Percentiles rank a stretch among this genome's conserved stretches.
Evolutionary conservation across 2,329 filamentous ascomycete genomes (phyloP).

Genomic region (Diplodia intermedia): DNA sequence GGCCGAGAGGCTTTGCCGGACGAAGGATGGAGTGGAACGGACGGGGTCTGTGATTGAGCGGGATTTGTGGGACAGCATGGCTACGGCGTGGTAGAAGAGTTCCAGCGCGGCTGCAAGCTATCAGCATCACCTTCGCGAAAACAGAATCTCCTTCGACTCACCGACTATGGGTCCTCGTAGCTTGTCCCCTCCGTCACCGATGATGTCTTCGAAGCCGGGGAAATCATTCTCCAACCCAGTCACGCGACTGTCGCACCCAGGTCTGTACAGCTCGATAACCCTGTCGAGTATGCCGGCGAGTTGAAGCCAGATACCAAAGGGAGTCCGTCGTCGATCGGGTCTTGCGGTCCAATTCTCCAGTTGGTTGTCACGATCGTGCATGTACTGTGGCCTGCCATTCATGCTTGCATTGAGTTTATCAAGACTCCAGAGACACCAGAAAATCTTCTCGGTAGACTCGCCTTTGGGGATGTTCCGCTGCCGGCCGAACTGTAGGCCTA

Average conservation of each 20-base stretch:
- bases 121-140: background rate
- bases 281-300: conserved; percentile 55
- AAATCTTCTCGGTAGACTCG: conserved; percentile 54
- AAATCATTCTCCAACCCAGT: conserved; percentile 58
- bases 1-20: conserved; percentile 63
- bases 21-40: conserved; percentile 58
- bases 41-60: conserved; percentile 53
- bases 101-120: conserved; percentile 49
- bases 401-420: conserved; percentile 57
- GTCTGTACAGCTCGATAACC: conserved; percentile 57
- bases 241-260: conserved; percentile 48
- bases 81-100: conserved; percentile 63
- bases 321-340: conserved; percentile 53
- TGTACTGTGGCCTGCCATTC: conserved; percentile 56
- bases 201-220: conserved; percentile 55
- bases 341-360: conserved; percentile 51
- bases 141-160: conserved; percentile 34
- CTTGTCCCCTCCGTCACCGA: conserved; percentile 50
- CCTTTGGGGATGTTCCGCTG: conserved; percentile 43
- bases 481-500: conserved; percentile 55
- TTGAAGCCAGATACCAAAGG: conserved; percentile 57
- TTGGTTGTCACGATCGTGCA: conserved; percentile 57
- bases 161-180: conserved; percentile 47
- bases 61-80: conserved; percentile 63
- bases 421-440: conserved; percentile 59